Evolutionary conservation across 2,329 filamentous ascomycete species (phyloP).

Genomic region (Didymella glomerata): DNA sequence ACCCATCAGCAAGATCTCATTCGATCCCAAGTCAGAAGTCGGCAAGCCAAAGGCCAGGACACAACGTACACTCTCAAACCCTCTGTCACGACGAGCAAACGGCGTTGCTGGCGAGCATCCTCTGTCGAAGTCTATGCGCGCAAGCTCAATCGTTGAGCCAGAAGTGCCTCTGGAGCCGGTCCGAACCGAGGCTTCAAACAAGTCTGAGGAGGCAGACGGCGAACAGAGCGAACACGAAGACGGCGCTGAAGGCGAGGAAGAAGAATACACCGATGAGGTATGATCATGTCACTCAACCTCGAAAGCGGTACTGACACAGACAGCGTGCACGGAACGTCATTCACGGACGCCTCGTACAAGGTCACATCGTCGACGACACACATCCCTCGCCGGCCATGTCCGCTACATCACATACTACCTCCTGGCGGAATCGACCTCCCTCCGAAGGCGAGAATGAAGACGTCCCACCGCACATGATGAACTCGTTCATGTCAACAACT

Average conservation of each 20-base stretch:
- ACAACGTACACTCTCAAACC: conserved; percentile 35
- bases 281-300: background rate
- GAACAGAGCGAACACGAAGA: conserved; percentile 35
- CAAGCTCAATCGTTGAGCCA: conserved; percentile 46
- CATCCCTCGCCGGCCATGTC: conserved; percentile 80
- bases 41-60: conserved; percentile 40
- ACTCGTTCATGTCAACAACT: conserved; percentile 81
- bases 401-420: conserved; percentile 66
- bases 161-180: conserved; percentile 41
- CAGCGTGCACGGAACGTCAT: conserved; percentile 85
- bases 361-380: conserved; percentile 94
- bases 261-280: conserved; percentile 72
- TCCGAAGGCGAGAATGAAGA: conserved; percentile 58
- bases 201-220: conserved; percentile 28
- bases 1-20: conserved; percentile 35
- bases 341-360: conserved; percentile 87
- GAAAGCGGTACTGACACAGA: conserved; percentile 21
- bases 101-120: conserved; percentile 41
- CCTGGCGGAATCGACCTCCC: conserved; percentile 52
- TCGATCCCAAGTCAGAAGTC: conserved; percentile 38
- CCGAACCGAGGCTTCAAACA: conserved; percentile 30
- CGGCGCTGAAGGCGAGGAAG: conserved; percentile 29
- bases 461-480: conserved; percentile 86
- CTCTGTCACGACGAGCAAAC: conserved; percentile 43
- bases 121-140: conserved; percentile 48